A percentile compares a stretch with the other conserved stretches of the same genome.
phyloP scores from a whole-genome alignment of 202 grass and related monocot genomes.

The Carex sylvatica region DNA sequence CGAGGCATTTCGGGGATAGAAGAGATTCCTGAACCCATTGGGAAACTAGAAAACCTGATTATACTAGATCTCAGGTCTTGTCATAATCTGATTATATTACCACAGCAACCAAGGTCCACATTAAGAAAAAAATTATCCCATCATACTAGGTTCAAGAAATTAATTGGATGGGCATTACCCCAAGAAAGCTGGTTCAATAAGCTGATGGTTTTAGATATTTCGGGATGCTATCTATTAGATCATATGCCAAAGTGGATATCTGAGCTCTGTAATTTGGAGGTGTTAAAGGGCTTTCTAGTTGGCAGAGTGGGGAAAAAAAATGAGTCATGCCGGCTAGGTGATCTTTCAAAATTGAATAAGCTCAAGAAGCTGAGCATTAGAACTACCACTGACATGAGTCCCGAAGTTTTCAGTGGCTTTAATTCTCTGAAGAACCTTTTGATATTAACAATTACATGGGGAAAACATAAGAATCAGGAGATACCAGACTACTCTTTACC shows the following conservation, averaged over 20 bases:
- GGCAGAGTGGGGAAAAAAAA: conserved; percentile 36
- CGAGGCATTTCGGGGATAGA: conserved; percentile 53
- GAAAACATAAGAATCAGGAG: conserved; percentile 1
- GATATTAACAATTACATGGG: conserved; percentile 52
- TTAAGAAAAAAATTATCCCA: no score
- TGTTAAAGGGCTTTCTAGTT: conserved; percentile 71
- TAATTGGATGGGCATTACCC: no score
- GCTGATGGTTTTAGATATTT: conserved; percentile 58
- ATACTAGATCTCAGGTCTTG: conserved; percentile 69
- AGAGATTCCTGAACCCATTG: conserved; percentile 45
- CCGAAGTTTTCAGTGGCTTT: conserved; percentile 34
- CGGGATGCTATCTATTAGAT: conserved; percentile 54
- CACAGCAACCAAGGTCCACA: conserved; percentile 17
- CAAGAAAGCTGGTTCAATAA: conserved; percentile 22
- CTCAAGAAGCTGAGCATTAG: conserved; percentile 58
- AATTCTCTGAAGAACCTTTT: conserved; percentile 31
- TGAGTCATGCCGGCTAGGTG: conserved; percentile 31
- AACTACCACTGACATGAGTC: conserved; percentile 32
- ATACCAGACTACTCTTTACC: conserved; percentile 27
- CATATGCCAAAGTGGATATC: conserved; percentile 48
- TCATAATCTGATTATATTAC: conserved; percentile 58
- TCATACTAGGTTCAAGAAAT: no score
- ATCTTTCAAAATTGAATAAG: conserved; percentile 42
- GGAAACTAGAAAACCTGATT: conserved; percentile 33
- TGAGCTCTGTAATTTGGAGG: conserved; percentile 47